Evolutionary conservation across 345 rosid species (phyloP).

Genomic region (Citrus reticulata): DNA sequence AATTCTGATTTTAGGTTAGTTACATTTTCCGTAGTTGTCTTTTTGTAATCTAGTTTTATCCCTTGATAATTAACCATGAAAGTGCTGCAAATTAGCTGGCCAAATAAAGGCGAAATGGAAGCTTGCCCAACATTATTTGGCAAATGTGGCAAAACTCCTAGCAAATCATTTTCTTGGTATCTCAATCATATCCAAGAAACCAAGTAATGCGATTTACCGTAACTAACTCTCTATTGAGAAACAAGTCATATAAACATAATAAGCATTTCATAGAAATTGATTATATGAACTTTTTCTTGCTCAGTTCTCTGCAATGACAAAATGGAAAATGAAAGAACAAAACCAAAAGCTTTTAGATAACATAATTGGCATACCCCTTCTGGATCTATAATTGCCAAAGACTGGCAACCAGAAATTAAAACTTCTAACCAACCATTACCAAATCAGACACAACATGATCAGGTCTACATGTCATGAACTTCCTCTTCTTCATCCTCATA

Average conservation of each 20-base stretch:
- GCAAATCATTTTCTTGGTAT: too few relatives aligned
- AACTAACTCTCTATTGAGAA: not conserved
- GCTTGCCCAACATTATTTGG: too few relatives aligned
- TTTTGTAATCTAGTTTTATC: too few relatives aligned
- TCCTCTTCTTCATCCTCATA: conserved; percentile 39
- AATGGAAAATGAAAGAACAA: not conserved
- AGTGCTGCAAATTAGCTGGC: too few relatives aligned
- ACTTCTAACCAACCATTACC: not conserved
- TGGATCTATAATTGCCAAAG: conserved; percentile 20
- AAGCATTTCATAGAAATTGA: not conserved
- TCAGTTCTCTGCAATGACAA: not conserved
- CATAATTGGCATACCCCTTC: not conserved
- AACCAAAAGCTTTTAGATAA: not conserved
- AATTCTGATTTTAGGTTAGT: too few relatives aligned
- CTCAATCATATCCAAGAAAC: too few relatives aligned
- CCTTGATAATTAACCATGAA: too few relatives aligned
- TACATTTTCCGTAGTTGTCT: too few relatives aligned
- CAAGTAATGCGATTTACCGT: too few relatives aligned
- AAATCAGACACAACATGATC: not conserved
- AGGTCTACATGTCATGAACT: conserved; percentile 20
- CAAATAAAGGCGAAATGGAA: too few relatives aligned
- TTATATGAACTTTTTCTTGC: not conserved
- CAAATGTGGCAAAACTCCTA: too few relatives aligned
- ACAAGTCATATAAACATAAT: not conserved
- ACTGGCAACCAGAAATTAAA: conserved; percentile 16